Evolutionary conservation across 78 protist species (phyloP).

Genomic region (Pelomyxa schiedti): DNA sequence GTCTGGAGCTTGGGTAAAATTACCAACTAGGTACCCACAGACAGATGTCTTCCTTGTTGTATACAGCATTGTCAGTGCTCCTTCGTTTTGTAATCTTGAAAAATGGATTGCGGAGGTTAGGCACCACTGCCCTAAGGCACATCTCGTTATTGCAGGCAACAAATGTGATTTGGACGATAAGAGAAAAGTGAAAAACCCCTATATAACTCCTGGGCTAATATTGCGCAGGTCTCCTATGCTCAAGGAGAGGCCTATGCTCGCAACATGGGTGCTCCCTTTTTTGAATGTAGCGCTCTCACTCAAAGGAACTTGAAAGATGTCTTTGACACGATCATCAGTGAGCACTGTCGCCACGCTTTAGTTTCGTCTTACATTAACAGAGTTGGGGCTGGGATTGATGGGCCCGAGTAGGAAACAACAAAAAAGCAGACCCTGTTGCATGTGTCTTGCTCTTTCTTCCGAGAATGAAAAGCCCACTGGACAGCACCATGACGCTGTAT

Average conservation of each 20-base stretch:
- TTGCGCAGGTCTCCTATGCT: neutral
- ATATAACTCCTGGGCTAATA: too few species aligned
- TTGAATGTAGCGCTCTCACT: neutral
- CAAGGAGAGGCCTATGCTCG: neutral
- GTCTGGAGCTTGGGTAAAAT: neutral
- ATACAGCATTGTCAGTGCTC: neutral
- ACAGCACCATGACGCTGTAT: too few species aligned
- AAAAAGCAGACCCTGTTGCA: too few species aligned
- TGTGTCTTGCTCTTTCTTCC: too few species aligned
- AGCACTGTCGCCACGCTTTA: too few species aligned
- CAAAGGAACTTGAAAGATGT: neutral
- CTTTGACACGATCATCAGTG: neutral
- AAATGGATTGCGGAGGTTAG: neutral
- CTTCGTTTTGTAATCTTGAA: neutral
- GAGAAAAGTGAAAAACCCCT: neutral
- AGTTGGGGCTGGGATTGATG: too few species aligned
- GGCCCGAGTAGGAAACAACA: too few species aligned
- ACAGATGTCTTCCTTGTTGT: neutral
- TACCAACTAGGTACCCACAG: neutral
- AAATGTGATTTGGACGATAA: neutral
- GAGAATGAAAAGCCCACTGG: too few species aligned
- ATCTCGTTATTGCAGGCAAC: neutral
- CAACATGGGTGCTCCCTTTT: neutral
- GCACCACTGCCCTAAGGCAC: neutral
- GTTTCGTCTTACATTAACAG: too few species aligned